phyloP scores from a whole-genome alignment of 192 early-diverging fungal genomes.

The Allomyces macrogynus region DNA sequence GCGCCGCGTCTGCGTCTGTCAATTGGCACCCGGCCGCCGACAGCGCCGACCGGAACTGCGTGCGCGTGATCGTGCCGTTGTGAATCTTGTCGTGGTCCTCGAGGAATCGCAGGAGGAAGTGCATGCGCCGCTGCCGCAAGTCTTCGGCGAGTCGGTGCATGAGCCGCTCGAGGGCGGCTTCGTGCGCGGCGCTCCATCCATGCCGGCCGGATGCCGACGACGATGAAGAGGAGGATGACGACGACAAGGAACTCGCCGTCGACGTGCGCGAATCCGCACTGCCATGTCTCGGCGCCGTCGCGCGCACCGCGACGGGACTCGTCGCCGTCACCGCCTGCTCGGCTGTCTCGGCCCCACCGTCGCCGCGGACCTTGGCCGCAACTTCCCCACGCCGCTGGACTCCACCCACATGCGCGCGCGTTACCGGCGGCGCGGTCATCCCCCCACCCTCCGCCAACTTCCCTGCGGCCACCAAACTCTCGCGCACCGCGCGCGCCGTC shows the following conservation, averaged over 20 bases:
- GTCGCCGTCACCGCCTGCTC: no score
- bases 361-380: no score
- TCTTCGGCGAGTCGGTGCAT: background rate
- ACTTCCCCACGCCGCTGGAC: no score
- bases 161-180: background rate
- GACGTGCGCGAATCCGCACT: no score
- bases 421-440: background rate
- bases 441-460: background rate
- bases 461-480: no score
- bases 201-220: no score
- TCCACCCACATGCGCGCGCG: background rate
- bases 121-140: conserved; percentile 2
- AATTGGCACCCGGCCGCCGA: background rate
- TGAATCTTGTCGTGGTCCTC: conserved; percentile 1
- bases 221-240: no score
- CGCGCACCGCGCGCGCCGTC: no score
- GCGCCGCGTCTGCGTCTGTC: background rate
- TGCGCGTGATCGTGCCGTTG: conserved; percentile 1
- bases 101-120: background rate
- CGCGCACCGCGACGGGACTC: no score
- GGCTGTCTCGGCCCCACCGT: background rate
- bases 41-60: conserved; percentile 2
- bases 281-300: no score
- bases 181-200: background rate
- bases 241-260: no score